Conservation (phyloP, 345 rosid genomes). For the Turritis glabra region DNA sequence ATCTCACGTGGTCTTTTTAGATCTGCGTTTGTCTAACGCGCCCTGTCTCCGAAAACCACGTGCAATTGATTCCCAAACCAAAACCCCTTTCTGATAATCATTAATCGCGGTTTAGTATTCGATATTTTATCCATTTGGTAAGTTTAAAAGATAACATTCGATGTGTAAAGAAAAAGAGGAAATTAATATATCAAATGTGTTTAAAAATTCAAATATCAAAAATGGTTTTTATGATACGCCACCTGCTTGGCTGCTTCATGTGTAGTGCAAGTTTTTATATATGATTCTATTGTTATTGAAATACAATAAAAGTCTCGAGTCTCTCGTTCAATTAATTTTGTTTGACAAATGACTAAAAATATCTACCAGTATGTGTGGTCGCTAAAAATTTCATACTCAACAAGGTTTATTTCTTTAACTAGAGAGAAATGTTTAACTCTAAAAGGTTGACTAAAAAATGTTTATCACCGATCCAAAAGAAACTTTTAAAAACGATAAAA, state of each 20-base stretch:
- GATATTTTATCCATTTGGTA: neutral
- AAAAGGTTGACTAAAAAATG: too few relatives aligned
- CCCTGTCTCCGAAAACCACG: neutral
- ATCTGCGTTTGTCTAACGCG: conserved; percentile 7
- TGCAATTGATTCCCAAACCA: neutral
- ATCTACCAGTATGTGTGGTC: too few relatives aligned
- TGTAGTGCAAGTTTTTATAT: neutral
- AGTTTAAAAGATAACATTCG: neutral
- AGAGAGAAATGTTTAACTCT: too few relatives aligned
- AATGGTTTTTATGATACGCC: neutral
- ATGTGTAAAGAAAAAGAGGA: neutral
- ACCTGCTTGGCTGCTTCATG: neutral
- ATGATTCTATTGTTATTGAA: too few relatives aligned
- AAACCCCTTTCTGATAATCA: neutral
- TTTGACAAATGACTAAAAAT: too few relatives aligned
- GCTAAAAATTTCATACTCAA: too few relatives aligned
- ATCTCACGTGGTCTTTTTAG: neutral
- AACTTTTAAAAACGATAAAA: too few relatives aligned
- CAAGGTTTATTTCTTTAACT: too few relatives aligned
- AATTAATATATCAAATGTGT: neutral
- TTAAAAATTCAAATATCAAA: neutral
- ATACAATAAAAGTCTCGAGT: too few relatives aligned
- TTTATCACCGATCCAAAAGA: too few relatives aligned
- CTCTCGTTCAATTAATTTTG: too few relatives aligned
- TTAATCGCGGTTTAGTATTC: neutral